phyloP scores from a whole-genome alignment of 2,329 filamentous ascomycete species.

The Phaeoacremonium minimum region DNA sequence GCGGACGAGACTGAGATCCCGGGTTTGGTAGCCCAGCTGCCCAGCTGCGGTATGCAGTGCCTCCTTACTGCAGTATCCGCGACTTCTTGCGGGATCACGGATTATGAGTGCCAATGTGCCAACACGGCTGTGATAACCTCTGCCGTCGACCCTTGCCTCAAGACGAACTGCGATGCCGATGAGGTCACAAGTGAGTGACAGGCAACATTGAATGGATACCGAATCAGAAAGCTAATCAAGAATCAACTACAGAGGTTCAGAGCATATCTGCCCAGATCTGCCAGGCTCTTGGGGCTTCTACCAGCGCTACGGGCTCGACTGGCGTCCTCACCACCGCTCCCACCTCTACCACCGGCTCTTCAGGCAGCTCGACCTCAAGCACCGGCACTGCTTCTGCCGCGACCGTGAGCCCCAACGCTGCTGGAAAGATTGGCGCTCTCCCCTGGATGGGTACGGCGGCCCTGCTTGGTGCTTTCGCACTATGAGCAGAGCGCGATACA shows the following conservation, averaged over 20 bases:
- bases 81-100: slow-evolving; percentile 6
- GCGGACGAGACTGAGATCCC: slow-evolving; percentile 4
- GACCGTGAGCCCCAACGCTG: no score
- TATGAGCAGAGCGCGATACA: no score
- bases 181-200: slow-evolving; percentile 10
- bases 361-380: no score
- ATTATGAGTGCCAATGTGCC: slow-evolving; percentile 8
- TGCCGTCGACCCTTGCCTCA: slow-evolving; percentile 5
- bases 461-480: no score
- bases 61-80: slow-evolving; percentile 5
- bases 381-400: no score
- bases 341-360: no score
- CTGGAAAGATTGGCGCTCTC: no score
- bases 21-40: slow-evolving; percentile 7
- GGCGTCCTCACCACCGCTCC: slow-evolving; percentile 3
- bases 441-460: no score
- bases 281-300: slow-evolving; percentile 4
- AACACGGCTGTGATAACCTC: slow-evolving; percentile 5
- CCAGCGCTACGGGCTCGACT: slow-evolving; percentile 3
- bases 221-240: no score
- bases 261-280: slow-evolving; percentile 7
- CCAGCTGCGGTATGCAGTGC: slow-evolving; percentile 6
- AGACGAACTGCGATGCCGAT: slow-evolving; percentile 3
- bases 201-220: no score
- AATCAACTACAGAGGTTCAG: slow-evolving; percentile 9